Base-by-base conservation (phyloP, 2,329 filamentous ascomycete genomes). In the Penicillium expansum region DNA sequence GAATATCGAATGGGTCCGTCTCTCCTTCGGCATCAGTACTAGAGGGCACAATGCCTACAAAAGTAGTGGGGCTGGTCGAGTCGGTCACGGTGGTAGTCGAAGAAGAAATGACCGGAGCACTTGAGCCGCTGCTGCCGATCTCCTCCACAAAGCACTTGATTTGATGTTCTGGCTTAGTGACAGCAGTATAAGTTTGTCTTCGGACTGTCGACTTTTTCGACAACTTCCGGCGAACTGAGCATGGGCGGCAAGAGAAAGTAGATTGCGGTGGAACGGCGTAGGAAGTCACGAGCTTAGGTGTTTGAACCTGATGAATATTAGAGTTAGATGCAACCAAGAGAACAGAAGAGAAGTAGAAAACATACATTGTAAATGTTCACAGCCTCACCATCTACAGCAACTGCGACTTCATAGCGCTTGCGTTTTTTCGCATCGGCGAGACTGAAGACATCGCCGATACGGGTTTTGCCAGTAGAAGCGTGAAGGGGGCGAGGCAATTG, bases 311-410 rank as follows among this genome's bases (percentile, higher is more conserved):
- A 24, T 30, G 56, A 11, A 70, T 32, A 47, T 39, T 38, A 33
- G 38, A n/a, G 39, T 62, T 53, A 64, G 63, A 45, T 11, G 2
- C 11, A 2, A 49, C 9, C 2, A 4, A n/a, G 16, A 8, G n/a
- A 30, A 29, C 6, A 20, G 6, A 14, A 30, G 22, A 4, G 5
- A 43, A 44, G 14, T n/a, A 33, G 16, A 35, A 5, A 41, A 39
- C 71, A 47, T 76, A 86, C 84, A 72, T 85, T 84, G 73, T 86
- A 86, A 35, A 87, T 80, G 61, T 82, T 85, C 48, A 87, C 74
- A 30, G 82, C 81, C 67, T 87, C 83, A 38, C 84, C 83, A 67
- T 87, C 83, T 14, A 86, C 75, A 1, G 79, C 83, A 20, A 84
- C 79, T 32, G 78, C 83, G 50, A 87, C 76, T 67, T 87, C 85